Evolutionary conservation across 129 eudicot species (phyloP), one percentile per base, ranked within the genome.

Genomic region (Daucus carota): DNA sequence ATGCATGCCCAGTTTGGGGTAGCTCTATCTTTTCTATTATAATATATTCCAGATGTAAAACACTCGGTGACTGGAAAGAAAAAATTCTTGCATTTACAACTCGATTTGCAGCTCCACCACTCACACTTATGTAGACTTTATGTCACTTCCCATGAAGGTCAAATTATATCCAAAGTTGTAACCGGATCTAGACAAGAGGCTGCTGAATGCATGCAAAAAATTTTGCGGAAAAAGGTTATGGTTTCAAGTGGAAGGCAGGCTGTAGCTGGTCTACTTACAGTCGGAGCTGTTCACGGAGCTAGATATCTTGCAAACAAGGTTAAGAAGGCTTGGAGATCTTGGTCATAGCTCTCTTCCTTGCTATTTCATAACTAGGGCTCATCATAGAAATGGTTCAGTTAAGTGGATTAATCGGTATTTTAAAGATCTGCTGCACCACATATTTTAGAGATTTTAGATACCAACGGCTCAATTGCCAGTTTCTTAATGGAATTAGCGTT

Each of bases 161-260:
- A 77, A 52, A 76, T 10, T 59, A 43, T 47, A 26, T 71, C 70
- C 38, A 65, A 86, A 81, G 85, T 90, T 46, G 76, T 74, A 43
- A 74, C 89, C 1, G 73, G 79, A 33, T 93, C 95, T 28, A 87
- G 87, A 74, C 92, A 83, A 75, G 88, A 87, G 83, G 92, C 90
- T 72, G 97, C 87, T 60, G 79, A 87, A 11, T 77, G 89, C 84
- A 73, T 90, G 88, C 83, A 70, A 80, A 90, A 81, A 82, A 79
- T 88, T 71, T 75, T 93, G 70, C 84, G 96, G 68, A 89, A 87
- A 38, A 87, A 80, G 80, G 98, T 90, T 54, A 88, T 90, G 97
- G 73, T 78, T 77, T 93, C 98, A 45, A 93, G 98, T 77, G 87
- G 89, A 41, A 89, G 97, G 85, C 98, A 93, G 62, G 96, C 97